Percentiles rank a stretch among this genome's conserved stretches.
Conservation (phyloP, 148 eudicot species). For the Rhododendron ovatum region DNA sequence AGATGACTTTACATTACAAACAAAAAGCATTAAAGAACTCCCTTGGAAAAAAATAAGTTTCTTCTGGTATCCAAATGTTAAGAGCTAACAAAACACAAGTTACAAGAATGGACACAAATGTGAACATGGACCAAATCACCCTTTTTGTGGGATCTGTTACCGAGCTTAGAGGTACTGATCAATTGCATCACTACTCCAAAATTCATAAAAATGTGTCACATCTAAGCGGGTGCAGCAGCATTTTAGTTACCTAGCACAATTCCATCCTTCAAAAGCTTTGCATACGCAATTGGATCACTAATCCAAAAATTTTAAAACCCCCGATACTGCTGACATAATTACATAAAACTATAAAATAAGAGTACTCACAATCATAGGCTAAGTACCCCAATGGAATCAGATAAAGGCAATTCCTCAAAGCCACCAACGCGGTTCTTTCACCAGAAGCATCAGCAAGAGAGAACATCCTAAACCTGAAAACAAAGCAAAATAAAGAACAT, state of each 20-base stretch:
- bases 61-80: background rate
- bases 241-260: background rate
- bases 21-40: background rate
- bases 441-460: conserved; percentile 81
- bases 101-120: background rate
- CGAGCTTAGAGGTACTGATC: background rate
- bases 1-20: background rate
- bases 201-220: background rate
- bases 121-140: background rate
- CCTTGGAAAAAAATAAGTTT: background rate
- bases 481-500: background rate
- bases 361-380: conserved; percentile 87
- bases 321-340: background rate
- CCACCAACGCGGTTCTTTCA: conserved; percentile 78
- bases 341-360: too few relatives aligned
- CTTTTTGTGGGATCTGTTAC: background rate
- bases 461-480: conserved; percentile 79
- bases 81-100: background rate
- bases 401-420: conserved; percentile 91
- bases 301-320: background rate
- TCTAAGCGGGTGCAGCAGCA: background rate
- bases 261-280: background rate
- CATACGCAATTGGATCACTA: background rate
- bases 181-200: background rate
- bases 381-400: conserved; percentile 87